These are phyloP conservation scores for Keqinozyma sinolaborantium DNA, from an alignment of 1,139 yeast species.

Conservation along the genomic window DNA sequence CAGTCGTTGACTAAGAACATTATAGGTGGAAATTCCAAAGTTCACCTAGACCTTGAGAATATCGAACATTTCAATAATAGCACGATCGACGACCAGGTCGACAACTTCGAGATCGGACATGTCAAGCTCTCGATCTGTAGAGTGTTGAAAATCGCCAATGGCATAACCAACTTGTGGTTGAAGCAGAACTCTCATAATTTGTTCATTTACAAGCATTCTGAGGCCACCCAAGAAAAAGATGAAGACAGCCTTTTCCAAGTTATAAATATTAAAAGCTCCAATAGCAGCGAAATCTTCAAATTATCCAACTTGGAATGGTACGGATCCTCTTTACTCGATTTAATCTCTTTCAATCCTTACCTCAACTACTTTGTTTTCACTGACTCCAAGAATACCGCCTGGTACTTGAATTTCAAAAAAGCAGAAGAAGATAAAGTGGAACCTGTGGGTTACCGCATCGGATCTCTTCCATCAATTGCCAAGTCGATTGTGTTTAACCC, in stretches of 20 bases:
- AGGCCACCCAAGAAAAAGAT: conserved; percentile 5
- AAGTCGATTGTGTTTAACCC: conserved; percentile 23
- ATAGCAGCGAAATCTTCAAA: conserved; percentile 26
- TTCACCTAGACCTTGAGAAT: conserved; percentile 27
- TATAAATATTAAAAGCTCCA: conserved; percentile 30
- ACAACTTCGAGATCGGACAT: conserved; percentile 22
- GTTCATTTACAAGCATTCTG: conserved; percentile 23
- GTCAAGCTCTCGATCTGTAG: conserved; percentile 30
- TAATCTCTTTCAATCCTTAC: conserved; percentile 22
- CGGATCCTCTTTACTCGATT: conserved; percentile 15
- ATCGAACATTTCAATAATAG: conserved; percentile 34
- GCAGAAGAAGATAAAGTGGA: conserved; percentile 11
- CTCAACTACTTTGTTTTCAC: conserved; percentile 29
- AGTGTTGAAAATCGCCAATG: conserved; percentile 33
- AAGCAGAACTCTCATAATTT: conserved; percentile 38
- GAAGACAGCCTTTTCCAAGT: conserved; percentile 21
- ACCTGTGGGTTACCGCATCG: conserved; percentile 13
- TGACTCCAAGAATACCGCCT: conserved; percentile 25
- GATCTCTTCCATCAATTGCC: conserved; percentile 5
- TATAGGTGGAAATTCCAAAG: conserved; percentile 21
- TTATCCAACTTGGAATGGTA: conserved; percentile 32
- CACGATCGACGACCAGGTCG: conserved; percentile 27
- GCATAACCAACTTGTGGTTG: conserved; percentile 32
- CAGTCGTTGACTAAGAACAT: conserved; percentile 36
- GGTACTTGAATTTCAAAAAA: conserved; percentile 21